These are phyloP conservation scores for Globisporangium spinosum DNA, from an alignment of 352 stramenopile species.

Conservation along the genomic window DNA sequence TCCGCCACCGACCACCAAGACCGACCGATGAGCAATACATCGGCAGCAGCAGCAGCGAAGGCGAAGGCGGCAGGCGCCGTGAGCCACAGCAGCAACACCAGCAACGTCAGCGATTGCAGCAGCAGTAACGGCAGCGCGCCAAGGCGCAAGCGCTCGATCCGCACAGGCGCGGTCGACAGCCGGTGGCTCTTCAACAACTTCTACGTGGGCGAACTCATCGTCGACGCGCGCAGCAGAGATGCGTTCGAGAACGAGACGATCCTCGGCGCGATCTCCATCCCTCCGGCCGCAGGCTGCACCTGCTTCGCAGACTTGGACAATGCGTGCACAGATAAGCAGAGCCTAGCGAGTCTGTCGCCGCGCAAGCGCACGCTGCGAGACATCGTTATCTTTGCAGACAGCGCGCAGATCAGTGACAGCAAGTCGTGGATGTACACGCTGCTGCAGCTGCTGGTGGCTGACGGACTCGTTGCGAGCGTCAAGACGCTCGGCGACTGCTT, in stretches of 20 bases:
- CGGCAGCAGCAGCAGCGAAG: not conserved
- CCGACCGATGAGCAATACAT: not conserved
- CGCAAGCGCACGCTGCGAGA: constrained; percentile 44
- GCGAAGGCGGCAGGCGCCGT: not conserved
- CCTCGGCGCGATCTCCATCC: constrained; percentile 47
- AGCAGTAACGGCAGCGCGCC: not conserved
- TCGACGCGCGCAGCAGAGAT: constrained; percentile 44
- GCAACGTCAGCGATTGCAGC: not conserved
- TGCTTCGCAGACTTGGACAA: constrained; percentile 23
- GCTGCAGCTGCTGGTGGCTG: constrained; percentile 38
- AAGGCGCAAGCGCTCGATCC: constrained; percentile 21
- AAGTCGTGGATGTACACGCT: constrained; percentile 40
- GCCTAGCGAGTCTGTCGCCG: constrained; percentile 22
- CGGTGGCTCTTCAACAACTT: constrained; percentile 80
- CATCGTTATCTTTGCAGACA: constrained; percentile 48
- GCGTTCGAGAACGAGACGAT: constrained; percentile 39
- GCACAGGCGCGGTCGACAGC: constrained; percentile 35
- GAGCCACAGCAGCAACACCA: constrained; percentile 3
- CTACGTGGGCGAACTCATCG: constrained; percentile 50
- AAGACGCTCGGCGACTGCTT: constrained; percentile 44
- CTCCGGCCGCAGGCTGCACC: constrained; percentile 18
- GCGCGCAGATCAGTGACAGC: constrained; percentile 21
- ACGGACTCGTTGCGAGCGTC: constrained; percentile 42
- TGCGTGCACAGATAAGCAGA: constrained; percentile 20
- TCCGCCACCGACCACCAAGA: not conserved